phyloP scores from a whole-genome alignment of 2,329 filamentous ascomycete genomes.

The Paecilomyces dactylethromorphus region DNA sequence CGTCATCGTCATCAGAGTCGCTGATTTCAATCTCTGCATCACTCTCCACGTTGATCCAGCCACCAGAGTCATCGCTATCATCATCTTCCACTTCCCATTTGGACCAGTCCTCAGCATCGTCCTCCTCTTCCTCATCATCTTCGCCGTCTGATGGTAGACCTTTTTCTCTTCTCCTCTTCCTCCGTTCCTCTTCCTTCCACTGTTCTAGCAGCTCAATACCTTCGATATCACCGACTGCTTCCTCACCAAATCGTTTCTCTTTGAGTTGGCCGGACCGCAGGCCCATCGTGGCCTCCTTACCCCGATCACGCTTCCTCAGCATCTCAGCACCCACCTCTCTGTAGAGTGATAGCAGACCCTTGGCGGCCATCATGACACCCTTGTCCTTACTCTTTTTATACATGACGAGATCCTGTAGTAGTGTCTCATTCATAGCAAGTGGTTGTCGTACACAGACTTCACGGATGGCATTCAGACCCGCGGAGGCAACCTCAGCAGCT shows the following conservation, averaged over 20 bases:
- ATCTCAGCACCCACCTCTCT: constrained; percentile 85
- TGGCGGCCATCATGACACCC: constrained; percentile 97
- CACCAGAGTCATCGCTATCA: constrained; percentile 66
- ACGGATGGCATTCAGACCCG: constrained; percentile 87
- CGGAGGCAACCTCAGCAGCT: constrained; percentile 81
- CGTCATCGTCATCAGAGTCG: constrained; percentile 60
- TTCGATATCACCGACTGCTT: constrained; percentile 74
- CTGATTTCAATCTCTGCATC: constrained; percentile 70
- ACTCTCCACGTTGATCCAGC: constrained; percentile 86
- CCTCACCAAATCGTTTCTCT: constrained; percentile 75
- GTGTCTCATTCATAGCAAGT: constrained; percentile 88
- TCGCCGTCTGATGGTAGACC: constrained; percentile 58
- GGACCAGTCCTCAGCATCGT: constrained; percentile 50
- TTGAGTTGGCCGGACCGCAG: constrained; percentile 69
- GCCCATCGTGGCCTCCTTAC: constrained; percentile 82
- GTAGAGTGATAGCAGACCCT: constrained; percentile 84
- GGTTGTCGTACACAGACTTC: constrained; percentile 91
- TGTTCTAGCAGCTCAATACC: constrained; percentile 84
- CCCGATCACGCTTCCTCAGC: constrained; percentile 81
- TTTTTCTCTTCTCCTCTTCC: constrained; percentile 63
- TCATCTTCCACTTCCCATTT: constrained; percentile 58
- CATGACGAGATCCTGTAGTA: constrained; percentile 92
- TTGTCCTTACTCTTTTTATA: constrained; percentile 98
- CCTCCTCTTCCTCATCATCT: constrained; percentile 55
- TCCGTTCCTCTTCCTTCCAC: constrained; percentile 87